A percentile compares a stretch with the other conserved stretches of the same genome.
Evolutionary conservation across 1,284 basidiomycete species (phyloP).

Genomic region (Phylloboletellus chloephorus): DNA sequence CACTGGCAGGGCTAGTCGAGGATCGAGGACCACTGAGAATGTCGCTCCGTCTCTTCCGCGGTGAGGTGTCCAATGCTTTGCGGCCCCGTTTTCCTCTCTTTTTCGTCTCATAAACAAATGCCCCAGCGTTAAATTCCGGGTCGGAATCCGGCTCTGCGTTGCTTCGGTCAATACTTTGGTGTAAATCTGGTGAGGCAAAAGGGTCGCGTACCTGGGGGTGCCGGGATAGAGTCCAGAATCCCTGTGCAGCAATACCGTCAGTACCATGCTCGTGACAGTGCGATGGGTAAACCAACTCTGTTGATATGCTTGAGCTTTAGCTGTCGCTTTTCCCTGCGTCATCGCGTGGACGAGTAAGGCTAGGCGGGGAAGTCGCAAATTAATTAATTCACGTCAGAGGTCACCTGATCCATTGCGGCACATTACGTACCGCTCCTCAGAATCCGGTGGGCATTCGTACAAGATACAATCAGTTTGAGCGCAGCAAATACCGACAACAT

Average conservation of each 20-base stretch:
- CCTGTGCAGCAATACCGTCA: conserved; percentile 16
- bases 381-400: neutral
- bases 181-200: neutral
- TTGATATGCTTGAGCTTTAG: conserved; percentile 18
- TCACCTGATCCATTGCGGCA: conserved; percentile 14
- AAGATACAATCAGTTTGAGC: conserved; percentile 31
- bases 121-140: conserved; percentile 50
- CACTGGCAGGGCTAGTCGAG: conserved; percentile 14
- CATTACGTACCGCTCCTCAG: no score
- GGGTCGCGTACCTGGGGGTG: conserved; percentile 25
- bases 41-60: conserved; percentile 10
- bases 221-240: conserved; percentile 24
- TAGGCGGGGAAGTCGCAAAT: neutral
- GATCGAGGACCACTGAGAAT: conserved; percentile 3
- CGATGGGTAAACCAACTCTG: conserved; percentile 15
- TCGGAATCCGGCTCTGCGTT: conserved; percentile 41
- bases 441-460: no score
- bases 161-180: neutral
- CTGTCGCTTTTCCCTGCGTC: conserved; percentile 16
- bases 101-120: conserved; percentile 36
- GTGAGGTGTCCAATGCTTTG: conserved; percentile 15
- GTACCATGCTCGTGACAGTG: neutral
- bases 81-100: conserved; percentile 28
- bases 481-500: conserved; percentile 31
- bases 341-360: conserved; percentile 11